Evolutionary conservation across 116 monocot genomes (phyloP).

Genomic region (Cymodocea nodosa): DNA sequence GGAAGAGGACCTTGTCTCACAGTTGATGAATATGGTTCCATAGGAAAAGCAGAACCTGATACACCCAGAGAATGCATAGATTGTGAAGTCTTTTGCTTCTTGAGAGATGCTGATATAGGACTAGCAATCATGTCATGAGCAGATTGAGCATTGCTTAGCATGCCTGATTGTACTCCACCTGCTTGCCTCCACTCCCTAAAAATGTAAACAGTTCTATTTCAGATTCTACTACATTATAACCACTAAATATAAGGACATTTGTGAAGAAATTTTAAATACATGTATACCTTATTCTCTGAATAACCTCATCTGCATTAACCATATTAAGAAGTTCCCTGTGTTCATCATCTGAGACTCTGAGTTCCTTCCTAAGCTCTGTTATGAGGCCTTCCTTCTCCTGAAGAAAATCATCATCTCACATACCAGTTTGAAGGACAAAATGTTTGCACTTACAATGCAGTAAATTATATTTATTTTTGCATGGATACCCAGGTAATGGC

Average conservation of each 20-base stretch:
- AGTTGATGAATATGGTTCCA: slow-evolving; percentile 30
- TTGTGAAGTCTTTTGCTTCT: slow-evolving; percentile 49
- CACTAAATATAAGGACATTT: not conserved
- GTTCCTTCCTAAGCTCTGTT: slow-evolving; percentile 77
- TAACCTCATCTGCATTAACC: slow-evolving; percentile 69
- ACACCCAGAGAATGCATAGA: slow-evolving; percentile 28
- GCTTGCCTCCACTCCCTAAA: slow-evolving; percentile 82
- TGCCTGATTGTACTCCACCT: slow-evolving; percentile 34
- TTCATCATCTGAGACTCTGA: slow-evolving; percentile 58
- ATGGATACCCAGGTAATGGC: slow-evolving; percentile 71
- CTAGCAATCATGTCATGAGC: slow-evolving; percentile 31
- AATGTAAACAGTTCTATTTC: not conserved
- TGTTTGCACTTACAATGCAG: not conserved
- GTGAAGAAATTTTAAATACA: not conserved
- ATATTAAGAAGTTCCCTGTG: slow-evolving; percentile 49
- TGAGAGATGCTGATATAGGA: slow-evolving; percentile 49
- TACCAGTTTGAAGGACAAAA: not conserved
- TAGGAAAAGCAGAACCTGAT: slow-evolving; percentile 27
- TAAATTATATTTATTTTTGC: not conserved
- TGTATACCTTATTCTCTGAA: slow-evolving; percentile 50
- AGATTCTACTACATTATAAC: not conserved
- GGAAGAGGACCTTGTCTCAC: slow-evolving; percentile 27
- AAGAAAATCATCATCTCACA: slow-evolving; percentile 1
- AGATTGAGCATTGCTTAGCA: slow-evolving; percentile 39
- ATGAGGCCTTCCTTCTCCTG: slow-evolving; percentile 74